These are phyloP conservation scores for Penicillium lividum DNA, from an alignment of 495 filamentous ascomycete genomes.

Conservation along the genomic window DNA sequence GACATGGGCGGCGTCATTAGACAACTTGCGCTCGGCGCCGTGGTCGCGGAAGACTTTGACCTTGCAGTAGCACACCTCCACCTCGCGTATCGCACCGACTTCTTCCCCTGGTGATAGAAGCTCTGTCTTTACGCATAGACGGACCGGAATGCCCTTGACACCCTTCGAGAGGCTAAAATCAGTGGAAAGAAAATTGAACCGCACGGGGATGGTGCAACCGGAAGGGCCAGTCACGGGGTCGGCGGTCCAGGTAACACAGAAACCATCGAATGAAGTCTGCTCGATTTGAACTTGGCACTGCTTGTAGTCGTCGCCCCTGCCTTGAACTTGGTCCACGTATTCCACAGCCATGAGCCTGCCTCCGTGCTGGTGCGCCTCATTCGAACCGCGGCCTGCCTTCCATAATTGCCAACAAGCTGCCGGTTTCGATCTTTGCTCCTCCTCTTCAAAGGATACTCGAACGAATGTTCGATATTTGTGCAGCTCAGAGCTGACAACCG, in stretches of 20 bases:
- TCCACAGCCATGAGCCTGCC: conserved; percentile 89
- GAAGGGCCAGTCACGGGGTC: conserved; percentile 54
- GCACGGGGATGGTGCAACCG: conserved; percentile 78
- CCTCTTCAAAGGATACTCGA: conserved; percentile 90
- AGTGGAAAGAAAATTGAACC: conserved; percentile 95
- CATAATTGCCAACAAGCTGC: conserved; percentile 88
- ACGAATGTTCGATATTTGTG: conserved; percentile 78
- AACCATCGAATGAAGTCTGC: conserved; percentile 82
- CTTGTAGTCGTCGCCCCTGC: conserved; percentile 63
- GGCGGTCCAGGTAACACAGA: conserved; percentile 84
- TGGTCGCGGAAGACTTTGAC: conserved; percentile 95
- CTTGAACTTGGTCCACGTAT: conserved; percentile 75
- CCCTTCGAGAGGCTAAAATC: conserved; percentile 97
- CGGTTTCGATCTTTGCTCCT: conserved; percentile 78
- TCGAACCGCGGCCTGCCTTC: conserved; percentile 89
- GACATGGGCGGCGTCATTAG: conserved; percentile 85
- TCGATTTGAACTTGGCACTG: conserved; percentile 76
- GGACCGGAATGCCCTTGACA: conserved; percentile 90
- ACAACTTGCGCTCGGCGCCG: conserved; percentile 88
- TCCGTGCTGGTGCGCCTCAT: conserved; percentile 84
- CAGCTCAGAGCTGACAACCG: conserved; percentile 45
- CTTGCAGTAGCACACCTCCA: conserved; percentile 87
- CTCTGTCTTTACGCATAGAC: conserved; percentile 87
- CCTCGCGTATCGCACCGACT: conserved; percentile 37
- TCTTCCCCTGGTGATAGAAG: conserved; percentile 45